A percentile compares a stretch with the other conserved stretches of the same genome.
phyloP scores from a whole-genome alignment of 192 early-diverging fungal species.

The Pilaira anomala region DNA sequence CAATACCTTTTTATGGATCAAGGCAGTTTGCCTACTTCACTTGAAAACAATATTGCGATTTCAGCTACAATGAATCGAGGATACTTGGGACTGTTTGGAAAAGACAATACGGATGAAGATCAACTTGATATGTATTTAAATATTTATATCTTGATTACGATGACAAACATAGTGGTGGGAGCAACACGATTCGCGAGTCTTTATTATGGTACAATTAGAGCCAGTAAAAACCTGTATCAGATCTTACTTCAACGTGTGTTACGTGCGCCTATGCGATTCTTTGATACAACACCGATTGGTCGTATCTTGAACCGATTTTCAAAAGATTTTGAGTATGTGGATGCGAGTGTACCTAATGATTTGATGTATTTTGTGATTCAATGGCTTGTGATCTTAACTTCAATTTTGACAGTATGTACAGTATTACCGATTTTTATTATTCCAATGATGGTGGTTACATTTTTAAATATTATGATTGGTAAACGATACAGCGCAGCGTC shows the following conservation, averaged over 20 bases:
- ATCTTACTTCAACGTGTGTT: slow-evolving; percentile 54
- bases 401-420: slow-evolving; percentile 56
- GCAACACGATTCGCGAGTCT: slow-evolving; percentile 25
- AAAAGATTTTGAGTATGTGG: slow-evolving; percentile 80
- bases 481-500: slow-evolving; percentile 57
- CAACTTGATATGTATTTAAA: slow-evolving; percentile 49
- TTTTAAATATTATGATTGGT: slow-evolving; percentile 50
- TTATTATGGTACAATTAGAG: slow-evolving; percentile 49
- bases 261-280: slow-evolving; percentile 78
- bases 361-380: slow-evolving; percentile 48
- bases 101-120: neutral
- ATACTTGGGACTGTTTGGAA: too few species aligned
- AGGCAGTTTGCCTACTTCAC: neutral
- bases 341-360: slow-evolving; percentile 51
- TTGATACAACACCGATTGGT: slow-evolving; percentile 81
- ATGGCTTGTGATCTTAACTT: slow-evolving; percentile 44
- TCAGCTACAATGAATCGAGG: neutral
- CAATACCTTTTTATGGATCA: neutral
- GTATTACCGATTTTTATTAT: slow-evolving; percentile 65
- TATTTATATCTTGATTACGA: slow-evolving; percentile 54
- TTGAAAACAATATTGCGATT: slow-evolving; percentile 46
- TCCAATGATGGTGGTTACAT: slow-evolving; percentile 36
- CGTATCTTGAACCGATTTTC: slow-evolving; percentile 87
- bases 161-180: slow-evolving; percentile 29
- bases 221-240: slow-evolving; percentile 53